phyloP scores from a whole-genome alignment of 2,329 filamentous ascomycete genomes.

The Leptographium radiaticola region DNA sequence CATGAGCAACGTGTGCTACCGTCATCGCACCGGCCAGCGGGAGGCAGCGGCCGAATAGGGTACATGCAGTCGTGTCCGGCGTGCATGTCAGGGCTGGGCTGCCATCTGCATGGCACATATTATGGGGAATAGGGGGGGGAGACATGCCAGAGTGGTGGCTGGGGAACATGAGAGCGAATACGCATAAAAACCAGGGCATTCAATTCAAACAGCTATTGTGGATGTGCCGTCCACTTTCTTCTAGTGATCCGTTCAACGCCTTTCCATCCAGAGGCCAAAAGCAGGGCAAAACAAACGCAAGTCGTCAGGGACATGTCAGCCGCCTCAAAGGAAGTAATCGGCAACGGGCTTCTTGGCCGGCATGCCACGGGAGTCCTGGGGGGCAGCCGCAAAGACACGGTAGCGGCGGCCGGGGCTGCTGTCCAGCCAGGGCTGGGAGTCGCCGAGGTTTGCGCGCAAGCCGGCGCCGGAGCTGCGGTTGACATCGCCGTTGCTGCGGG shows the following conservation, averaged over 20 bases:
- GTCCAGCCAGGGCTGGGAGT: constrained; percentile 28
- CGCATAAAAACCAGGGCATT: background rate
- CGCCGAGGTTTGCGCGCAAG: constrained; percentile 29
- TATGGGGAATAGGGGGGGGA: constrained; percentile 1
- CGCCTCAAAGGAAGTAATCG: constrained; percentile 72
- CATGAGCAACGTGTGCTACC: background rate
- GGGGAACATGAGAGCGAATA: background rate
- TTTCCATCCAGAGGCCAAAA: background rate
- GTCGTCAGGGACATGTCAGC: background rate
- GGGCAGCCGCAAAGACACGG: constrained; percentile 89
- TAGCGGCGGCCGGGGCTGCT: constrained; percentile 78
- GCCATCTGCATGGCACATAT: constrained; percentile 8
- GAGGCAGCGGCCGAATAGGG: background rate
- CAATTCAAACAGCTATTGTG: background rate
- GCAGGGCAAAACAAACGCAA: background rate
- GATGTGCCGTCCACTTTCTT: background rate
- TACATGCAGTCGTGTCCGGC: constrained; percentile 4
- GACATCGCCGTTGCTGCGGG: constrained; percentile 59
- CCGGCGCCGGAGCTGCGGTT: constrained; percentile 25
- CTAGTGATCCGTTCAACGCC: background rate
- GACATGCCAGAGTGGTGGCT: background rate
- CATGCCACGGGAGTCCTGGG: constrained; percentile 93
- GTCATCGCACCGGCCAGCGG: background rate
- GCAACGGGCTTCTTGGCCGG: constrained; percentile 96
- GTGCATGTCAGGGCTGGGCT: constrained; percentile 10